These are phyloP conservation scores for Babesia ovis DNA, from an alignment of 169 alveolate genomes.

Conservation along the genomic window DNA sequence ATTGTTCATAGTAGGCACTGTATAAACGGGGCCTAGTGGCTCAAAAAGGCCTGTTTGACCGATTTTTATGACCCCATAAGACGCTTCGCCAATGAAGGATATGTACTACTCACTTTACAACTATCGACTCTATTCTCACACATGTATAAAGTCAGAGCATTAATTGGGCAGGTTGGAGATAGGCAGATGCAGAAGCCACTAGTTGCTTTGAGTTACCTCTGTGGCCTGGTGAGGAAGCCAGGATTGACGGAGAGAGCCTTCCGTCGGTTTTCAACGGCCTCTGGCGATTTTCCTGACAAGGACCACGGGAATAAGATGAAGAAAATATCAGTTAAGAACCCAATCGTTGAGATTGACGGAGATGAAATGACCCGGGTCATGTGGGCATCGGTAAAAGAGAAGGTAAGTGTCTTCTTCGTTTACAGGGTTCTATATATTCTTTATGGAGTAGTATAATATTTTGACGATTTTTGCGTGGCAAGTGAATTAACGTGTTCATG, in stretches of 20 bases:
- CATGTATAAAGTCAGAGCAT: neutral
- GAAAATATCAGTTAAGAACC: conserved; percentile 81
- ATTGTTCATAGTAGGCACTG: too few relatives aligned
- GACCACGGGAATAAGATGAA: neutral
- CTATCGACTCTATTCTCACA: neutral
- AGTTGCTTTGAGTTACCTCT: conserved; percentile 41
- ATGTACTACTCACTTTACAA: neutral
- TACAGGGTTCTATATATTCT: too few relatives aligned
- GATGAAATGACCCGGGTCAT: conserved; percentile 95
- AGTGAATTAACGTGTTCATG: too few relatives aligned
- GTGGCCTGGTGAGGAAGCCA: neutral
- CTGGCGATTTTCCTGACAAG: neutral
- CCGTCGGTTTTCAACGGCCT: conserved; percentile 14
- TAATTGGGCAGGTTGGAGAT: neutral
- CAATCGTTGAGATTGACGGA: conserved; percentile 94
- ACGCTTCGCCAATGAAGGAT: neutral
- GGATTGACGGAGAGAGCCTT: neutral
- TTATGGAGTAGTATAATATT: too few relatives aligned
- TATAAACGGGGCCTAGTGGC: too few relatives aligned
- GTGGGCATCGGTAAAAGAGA: conserved; percentile 90
- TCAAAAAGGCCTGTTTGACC: neutral
- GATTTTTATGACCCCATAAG: neutral
- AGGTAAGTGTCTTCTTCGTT: conserved; percentile 16
- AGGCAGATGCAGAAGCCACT: conserved; percentile 25
- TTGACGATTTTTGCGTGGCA: too few relatives aligned